Percentiles rank a stretch among this genome's conserved stretches.
Conservation (phyloP, 306 rosid species). For the Urtica urens region DNA sequence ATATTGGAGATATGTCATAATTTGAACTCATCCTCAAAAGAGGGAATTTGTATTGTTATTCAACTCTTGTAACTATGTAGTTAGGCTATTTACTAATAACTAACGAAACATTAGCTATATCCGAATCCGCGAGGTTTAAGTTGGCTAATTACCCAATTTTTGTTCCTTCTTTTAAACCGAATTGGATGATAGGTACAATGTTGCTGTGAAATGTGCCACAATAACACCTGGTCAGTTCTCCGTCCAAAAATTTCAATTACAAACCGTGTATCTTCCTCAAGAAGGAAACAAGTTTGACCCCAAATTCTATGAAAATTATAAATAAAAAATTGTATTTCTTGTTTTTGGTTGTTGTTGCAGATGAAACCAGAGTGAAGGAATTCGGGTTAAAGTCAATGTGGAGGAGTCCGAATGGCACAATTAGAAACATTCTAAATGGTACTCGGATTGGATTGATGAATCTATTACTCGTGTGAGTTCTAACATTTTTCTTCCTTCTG, state of each 20-base stretch:
- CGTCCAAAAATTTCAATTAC: constrained; percentile 3
- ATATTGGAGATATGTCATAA: too few species aligned
- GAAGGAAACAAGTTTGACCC: too few species aligned
- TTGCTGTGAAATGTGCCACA: constrained; percentile 96
- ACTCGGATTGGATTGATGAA: background rate
- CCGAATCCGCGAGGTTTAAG: too few species aligned
- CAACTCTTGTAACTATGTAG: too few species aligned
- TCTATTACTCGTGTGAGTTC: background rate
- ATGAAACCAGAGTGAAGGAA: constrained; percentile 87
- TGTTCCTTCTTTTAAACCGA: too few species aligned
- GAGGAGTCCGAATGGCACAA: constrained; percentile 99
- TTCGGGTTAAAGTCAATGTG: constrained; percentile 94
- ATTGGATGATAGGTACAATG: constrained; percentile 49
- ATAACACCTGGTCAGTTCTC: constrained; percentile 80
- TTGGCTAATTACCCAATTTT: too few species aligned
- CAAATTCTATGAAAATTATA: too few species aligned
- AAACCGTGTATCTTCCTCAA: background rate
- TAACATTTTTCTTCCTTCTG: background rate
- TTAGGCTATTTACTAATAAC: too few species aligned
- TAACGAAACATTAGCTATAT: too few species aligned
- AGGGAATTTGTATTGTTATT: too few species aligned
- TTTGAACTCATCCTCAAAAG: too few species aligned
- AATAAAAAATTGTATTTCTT: too few species aligned
- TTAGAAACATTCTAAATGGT: constrained; percentile 83
- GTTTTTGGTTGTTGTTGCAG: constrained; percentile 31